Base-by-base conservation (phyloP, 352 stramenopile genomes). In the Pythium sp. region DNA sequence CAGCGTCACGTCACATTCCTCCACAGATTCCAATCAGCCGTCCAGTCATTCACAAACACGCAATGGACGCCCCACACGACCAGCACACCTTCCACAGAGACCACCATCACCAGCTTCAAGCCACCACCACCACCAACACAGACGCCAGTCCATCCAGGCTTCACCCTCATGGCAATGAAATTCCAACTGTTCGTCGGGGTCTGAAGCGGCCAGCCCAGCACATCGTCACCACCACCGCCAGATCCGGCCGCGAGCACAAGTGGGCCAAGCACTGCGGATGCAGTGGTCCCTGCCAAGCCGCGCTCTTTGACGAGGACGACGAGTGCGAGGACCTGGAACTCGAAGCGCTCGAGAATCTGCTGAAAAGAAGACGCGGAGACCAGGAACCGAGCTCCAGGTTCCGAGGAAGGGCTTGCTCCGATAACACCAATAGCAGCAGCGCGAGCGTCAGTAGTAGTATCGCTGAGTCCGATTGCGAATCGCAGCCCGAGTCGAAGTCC, bases 251-350 rank as follows among this genome's bases (percentile, higher is more conserved):
- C 18, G 32, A 12, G 24, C 64, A 18, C 43, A 69, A 64, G 46
- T 69, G 55, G 64, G 56, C 57, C 54, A 53, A 58, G 30, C 56
- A 64, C 56, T 69, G 64, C 30, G 57, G 64, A 43, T 69, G 64
- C 41, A 47, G 28, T 1, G 55, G 64, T 0, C 55, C 43, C 4
- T 69, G 64, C 5, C 55, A 53, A 9, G 64, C 64, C 1, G 56
- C 59, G n/a, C 43, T 64, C 55, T 64, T 69, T 24, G 56, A 38
- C 32, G 56, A 49, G 36, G 54, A 41, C 28, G 56, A 69, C 38
- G 55, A 30, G 20, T 58, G 62, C 22, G 55, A 64, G 15, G 56
- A 64, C 12, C 28, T 41, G 26, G 30, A 58, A 18, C 28, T 63
- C 55, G 28, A 32, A 22, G 30, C 8, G 4, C 34, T 57, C 41